Evolutionary conservation across 108 stramenopile species (phyloP), one percentile per base, ranked within the genome.

Genomic region (Cyclostephanos tholiformis): DNA sequence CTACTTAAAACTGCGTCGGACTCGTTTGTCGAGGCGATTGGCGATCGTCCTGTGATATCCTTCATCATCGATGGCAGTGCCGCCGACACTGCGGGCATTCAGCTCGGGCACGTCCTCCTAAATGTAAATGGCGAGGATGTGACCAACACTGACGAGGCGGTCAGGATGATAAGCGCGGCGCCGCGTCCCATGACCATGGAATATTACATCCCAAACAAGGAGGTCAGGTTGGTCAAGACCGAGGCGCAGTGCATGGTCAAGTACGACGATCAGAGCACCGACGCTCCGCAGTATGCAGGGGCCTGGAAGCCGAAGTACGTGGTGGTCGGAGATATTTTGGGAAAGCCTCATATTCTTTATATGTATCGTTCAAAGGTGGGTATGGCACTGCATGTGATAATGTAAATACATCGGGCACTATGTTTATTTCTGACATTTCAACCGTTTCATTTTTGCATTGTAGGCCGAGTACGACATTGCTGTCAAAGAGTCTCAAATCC

Each of bases 281-380:
- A 41, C 0, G 63, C 75, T 0, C 80, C 80, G 58, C 25, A 11
- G 25, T 76, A 25, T 46, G 59, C 32, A 12, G 0, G 26, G 4
- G 80, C 71, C 26, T 81, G 80, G 80, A 81, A 81, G 70, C 69
- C 49, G 23, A 81, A 81, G 75, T 81, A 81, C 52, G 80, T 81
- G 20, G 80, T 81, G 36, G 70, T 76, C 14, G 80, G 80, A 16
- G 80, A 63, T 29, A 72, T 81, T 19, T 39, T 81, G 23, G 61
- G 52, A 4, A 76, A 81, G 70, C 75, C 75, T 16, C 43, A 48
- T 16, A 63, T 77, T 36, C 17, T 81, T 36, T 64, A 81, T 62
- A 81, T 81, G 80, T 81, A 81, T 43, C 38, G 71, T 23, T 71
- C 69, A 12, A 81, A 75, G 75, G 75, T 75, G 50, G 51, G 75